Conservation (phyloP, 208 protist genomes). For the Trypanosoma mega region DNA sequence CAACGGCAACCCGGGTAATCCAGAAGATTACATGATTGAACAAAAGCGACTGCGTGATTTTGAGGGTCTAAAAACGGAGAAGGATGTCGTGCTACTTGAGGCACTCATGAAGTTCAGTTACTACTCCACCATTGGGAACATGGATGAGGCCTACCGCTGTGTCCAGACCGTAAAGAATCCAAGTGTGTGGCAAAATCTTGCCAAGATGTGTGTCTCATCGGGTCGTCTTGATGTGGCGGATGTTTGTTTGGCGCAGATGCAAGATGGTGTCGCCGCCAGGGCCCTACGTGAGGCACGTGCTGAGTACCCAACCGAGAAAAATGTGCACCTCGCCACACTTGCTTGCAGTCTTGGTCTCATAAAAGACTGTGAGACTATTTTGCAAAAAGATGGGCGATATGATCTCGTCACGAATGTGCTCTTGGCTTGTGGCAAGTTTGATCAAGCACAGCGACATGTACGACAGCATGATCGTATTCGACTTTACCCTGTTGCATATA, state of each 20-base stretch:
- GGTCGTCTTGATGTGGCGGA: slow-evolving; percentile 93
- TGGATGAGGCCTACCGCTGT: slow-evolving; percentile 97
- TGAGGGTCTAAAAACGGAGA: slow-evolving; percentile 89
- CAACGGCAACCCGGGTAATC: slow-evolving; percentile 68
- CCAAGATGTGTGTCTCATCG: slow-evolving; percentile 94
- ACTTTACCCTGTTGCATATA: slow-evolving; percentile 91
- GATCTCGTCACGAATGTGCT: slow-evolving; percentile 95
- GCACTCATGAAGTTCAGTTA: slow-evolving; percentile 96
- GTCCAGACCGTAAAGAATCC: slow-evolving; percentile 94
- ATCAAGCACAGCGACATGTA: slow-evolving; percentile 90
- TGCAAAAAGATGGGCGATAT: slow-evolving; percentile 81
- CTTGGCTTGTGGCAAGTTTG: slow-evolving; percentile 92
- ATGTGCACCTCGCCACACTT: slow-evolving; percentile 92
- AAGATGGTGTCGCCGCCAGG: slow-evolving; percentile 88
- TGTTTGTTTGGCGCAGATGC: slow-evolving; percentile 95
- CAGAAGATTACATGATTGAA: slow-evolving; percentile 89
- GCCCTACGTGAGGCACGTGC: slow-evolving; percentile 83
- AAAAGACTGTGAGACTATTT: slow-evolving; percentile 89
- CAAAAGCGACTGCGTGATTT: slow-evolving; percentile 92
- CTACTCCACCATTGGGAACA: slow-evolving; percentile 95
- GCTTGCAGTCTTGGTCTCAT: slow-evolving; percentile 94
- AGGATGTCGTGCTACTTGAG: slow-evolving; percentile 84
- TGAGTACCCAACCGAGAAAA: slow-evolving; percentile 82
- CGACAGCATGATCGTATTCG: slow-evolving; percentile 92
- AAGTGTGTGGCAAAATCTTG: slow-evolving; percentile 95